Evolutionary conservation across 2,329 filamentous ascomycete genomes (phyloP), one percentile per base, ranked within the genome.

Genomic region (Chaetomiaceae sp.): DNA sequence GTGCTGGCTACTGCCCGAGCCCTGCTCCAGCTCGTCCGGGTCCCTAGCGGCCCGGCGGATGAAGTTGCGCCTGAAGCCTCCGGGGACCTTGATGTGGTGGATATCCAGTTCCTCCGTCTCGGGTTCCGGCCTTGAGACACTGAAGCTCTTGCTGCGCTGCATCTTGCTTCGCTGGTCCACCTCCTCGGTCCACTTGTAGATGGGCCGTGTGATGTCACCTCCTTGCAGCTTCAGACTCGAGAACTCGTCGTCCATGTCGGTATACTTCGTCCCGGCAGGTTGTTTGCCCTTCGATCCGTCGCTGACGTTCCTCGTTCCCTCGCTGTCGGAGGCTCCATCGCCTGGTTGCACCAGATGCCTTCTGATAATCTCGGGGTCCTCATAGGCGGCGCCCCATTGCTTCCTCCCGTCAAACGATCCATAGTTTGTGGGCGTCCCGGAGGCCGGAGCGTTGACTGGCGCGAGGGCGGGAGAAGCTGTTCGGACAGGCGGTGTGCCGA

Each of bases 181-280:
- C 67, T 95, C 89, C 69, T 97, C 90, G 5, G 90, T 90, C 89
- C 95, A 99, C 62, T 89, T 86, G 75, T 99, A 99, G 63, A 99
- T 95, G 50, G 92, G 89, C 56, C 94, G 80, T 21, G 92, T 96
- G 53, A 96, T 87, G 67, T 99, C 94, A 58, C 94, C 94, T 55
- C 94, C 94, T 67, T 97, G 95, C 42, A 99, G 75, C 66, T 86
- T 85, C 67, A 99, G 71, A 71, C 94, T 97, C 27, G 91, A 96
- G 68, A 99, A 99, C 65, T 95, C 82, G 56, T 82, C 79, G 62
- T 64, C 71, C 65, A 60, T 57, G 10, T 29, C 49, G 7, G 67
- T n/a, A n/a, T n/a, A 67, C 10, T 43, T 27, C 13, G 43, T 14
- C 29, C 14, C 71, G 21, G 69, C 75, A 2, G 72, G 66, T 58